A percentile compares a stretch with the other conserved stretches of the same genome.
Evolutionary conservation across 305 asterid genomes (phyloP).

Genomic region (Ilex paraguariensis): DNA sequence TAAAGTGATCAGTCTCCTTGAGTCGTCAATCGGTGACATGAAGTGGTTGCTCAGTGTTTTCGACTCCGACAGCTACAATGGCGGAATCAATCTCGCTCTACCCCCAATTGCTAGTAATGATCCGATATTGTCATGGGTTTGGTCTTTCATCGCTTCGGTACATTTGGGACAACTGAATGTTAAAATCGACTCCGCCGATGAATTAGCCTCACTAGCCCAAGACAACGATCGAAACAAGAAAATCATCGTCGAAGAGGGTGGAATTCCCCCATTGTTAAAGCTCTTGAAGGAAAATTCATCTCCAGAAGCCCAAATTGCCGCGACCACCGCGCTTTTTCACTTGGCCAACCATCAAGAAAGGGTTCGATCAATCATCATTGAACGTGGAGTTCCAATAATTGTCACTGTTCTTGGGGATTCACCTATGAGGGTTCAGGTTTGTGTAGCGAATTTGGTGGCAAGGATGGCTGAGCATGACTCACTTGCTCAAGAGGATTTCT

Average conservation of each 20-base stretch:
- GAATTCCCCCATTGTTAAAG: slow-evolving; percentile 57
- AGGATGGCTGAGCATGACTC: slow-evolving; percentile 41
- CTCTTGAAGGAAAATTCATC: slow-evolving; percentile 44
- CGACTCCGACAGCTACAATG: slow-evolving; percentile 46
- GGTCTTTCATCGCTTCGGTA: slow-evolving; percentile 53
- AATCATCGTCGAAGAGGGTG: slow-evolving; percentile 49
- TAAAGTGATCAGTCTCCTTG: slow-evolving; percentile 32
- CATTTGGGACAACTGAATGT: slow-evolving; percentile 31
- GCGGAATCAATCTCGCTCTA: slow-evolving; percentile 27
- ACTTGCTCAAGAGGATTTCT: slow-evolving; percentile 48
- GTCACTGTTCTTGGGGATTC: slow-evolving; percentile 36
- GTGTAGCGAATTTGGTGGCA: slow-evolving; percentile 35
- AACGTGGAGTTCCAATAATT: slow-evolving; percentile 36
- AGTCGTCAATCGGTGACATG: slow-evolving; percentile 46
- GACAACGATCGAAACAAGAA: slow-evolving; percentile 35
- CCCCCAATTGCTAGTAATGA: slow-evolving; percentile 58
- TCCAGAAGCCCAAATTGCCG: slow-evolving; percentile 43
- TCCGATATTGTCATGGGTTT: slow-evolving; percentile 56
- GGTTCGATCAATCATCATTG: slow-evolving; percentile 26
- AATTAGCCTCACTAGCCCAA: slow-evolving; percentile 30
- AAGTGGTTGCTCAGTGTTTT: slow-evolving; percentile 50
- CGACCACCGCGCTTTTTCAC: slow-evolving; percentile 41
- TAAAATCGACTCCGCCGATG: slow-evolving; percentile 46
- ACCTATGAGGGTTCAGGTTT: slow-evolving; percentile 34
- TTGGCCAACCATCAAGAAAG: slow-evolving; percentile 41